phyloP scores from a whole-genome alignment of 1,284 basidiomycete genomes.

The Limonomyces culmigenus region DNA sequence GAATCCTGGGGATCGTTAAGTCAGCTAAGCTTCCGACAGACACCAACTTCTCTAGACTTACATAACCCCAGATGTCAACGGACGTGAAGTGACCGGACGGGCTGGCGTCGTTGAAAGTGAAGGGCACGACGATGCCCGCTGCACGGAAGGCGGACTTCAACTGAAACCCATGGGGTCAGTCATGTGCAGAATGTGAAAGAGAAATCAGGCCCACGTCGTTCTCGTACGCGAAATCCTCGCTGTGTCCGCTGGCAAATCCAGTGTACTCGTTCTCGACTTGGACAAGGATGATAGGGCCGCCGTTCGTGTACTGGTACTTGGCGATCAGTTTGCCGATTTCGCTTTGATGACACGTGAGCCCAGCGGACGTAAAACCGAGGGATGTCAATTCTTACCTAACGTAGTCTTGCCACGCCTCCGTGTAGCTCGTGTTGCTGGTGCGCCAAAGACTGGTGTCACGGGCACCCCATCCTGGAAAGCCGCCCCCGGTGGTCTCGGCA shows the following conservation, averaged over 20 bases:
- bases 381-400: conserved; percentile 20
- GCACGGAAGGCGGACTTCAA: too few relatives aligned
- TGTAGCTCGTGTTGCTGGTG: conserved; percentile 24
- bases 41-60: too few relatives aligned
- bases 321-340: conserved; percentile 23
- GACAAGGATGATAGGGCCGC: conserved; percentile 34
- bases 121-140: too few relatives aligned
- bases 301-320: conserved; percentile 30
- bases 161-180: too few relatives aligned
- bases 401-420: conserved; percentile 27
- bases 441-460: conserved; percentile 23
- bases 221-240: conserved; percentile 28
- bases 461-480: conserved; percentile 31
- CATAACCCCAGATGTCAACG: conserved; percentile 28
- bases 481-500: conserved; percentile 31
- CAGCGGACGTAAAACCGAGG: conserved; percentile 24
- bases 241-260: conserved; percentile 17
- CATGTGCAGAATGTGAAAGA: not conserved
- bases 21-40: too few relatives aligned
- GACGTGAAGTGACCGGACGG: conserved; percentile 24
- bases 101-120: conserved; percentile 26
- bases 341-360: conserved; percentile 28
- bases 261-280: conserved; percentile 41
- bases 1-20: conserved; percentile 27
- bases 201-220: conserved; percentile 11